Base-by-base conservation (phyloP, 2,329 filamentous ascomycete species). In the Cadophora luteo-olivacea region DNA sequence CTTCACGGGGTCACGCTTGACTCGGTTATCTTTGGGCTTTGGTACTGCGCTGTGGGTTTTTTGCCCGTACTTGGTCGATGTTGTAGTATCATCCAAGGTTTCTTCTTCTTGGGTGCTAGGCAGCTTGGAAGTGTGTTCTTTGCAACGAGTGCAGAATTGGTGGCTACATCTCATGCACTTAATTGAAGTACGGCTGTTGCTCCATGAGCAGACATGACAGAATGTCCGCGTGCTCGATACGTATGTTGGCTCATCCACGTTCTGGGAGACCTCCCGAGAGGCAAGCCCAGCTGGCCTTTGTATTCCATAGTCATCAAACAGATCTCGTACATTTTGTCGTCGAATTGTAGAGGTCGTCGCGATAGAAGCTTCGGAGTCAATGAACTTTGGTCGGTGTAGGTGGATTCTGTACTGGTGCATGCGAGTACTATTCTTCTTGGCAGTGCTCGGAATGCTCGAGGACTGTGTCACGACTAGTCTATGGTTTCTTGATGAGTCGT, bases 101-200 rank as follows among this genome's bases (percentile, higher is more conserved):
- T 48, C 22, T 48, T 61, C 38, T 6, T 61, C 55, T 6, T 22
- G 38, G 49, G 45, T 41, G 4, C 45, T 52, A 22, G 45, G 29
- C 16, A 36, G 7, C 16, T 38, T 12, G n/a, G 52, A 45, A 19
- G 52, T 11, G 14, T 71, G 29, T 60, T 41, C 52, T 58, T 73
- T 72, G 70, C 85, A 87, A 65, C 82, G 82, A 38, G 77, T 70
- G 71, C 85, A 88, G 19, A 85, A 80, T 11, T 79, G 80, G 73
- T 88, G 86, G 0, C 83, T 84, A 71, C 86, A 88, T 52, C 80
- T 80, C 36, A 78, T 74, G 71, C 85, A 88, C 57, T 79, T 79
- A 9, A 77, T 77, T 36, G 78, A 77, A 14, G 78, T 77, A 55
- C 74, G 77, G 48, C 83, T 79, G 51, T 77, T 72, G 25, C 67